Percentiles rank a stretch among this genome's conserved stretches.
Conservation (phyloP, 495 filamentous ascomycete genomes). For the Aspergillus egyptiacus region DNA sequence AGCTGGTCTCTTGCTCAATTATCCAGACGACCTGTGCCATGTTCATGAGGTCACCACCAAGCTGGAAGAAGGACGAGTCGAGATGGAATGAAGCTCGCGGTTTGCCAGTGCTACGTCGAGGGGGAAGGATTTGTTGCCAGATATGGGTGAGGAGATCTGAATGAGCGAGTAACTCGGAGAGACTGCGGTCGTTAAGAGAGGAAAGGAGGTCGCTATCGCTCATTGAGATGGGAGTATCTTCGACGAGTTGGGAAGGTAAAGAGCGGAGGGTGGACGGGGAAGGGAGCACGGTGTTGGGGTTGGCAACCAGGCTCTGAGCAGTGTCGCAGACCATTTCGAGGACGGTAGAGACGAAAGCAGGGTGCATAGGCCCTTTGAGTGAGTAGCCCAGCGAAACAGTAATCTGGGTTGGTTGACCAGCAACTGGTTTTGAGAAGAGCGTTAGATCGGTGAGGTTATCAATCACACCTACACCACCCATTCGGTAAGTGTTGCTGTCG, state of each 20-base stretch:
- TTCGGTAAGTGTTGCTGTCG: constrained; percentile 42
- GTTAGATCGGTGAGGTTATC: constrained; percentile 48
- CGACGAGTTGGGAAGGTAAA: constrained; percentile 27
- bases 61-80: constrained; percentile 47
- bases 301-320: constrained; percentile 38
- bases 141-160: constrained; percentile 42
- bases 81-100: constrained; percentile 32
- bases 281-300: constrained; percentile 38
- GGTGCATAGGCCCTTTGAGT: constrained; percentile 37
- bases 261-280: constrained; percentile 37
- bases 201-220: constrained; percentile 25
- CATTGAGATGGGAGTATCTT: constrained; percentile 23
- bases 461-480: constrained; percentile 44
- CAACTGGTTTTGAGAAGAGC: constrained; percentile 39
- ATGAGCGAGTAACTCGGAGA: constrained; percentile 42
- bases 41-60: constrained; percentile 49
- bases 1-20: constrained; percentile 42
- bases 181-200: constrained; percentile 37
- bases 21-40: constrained; percentile 45
- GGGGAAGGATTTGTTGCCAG: constrained; percentile 47
- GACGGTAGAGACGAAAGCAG: constrained; percentile 36
- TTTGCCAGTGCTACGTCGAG: constrained; percentile 13
- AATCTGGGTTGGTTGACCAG: constrained; percentile 31
- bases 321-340: constrained; percentile 47
- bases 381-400: constrained; percentile 43